Evolutionary conservation across 768 basidiomycete genomes (phyloP), one percentile per base, ranked within the genome.

Genomic region (Termitomyces sp.): DNA sequence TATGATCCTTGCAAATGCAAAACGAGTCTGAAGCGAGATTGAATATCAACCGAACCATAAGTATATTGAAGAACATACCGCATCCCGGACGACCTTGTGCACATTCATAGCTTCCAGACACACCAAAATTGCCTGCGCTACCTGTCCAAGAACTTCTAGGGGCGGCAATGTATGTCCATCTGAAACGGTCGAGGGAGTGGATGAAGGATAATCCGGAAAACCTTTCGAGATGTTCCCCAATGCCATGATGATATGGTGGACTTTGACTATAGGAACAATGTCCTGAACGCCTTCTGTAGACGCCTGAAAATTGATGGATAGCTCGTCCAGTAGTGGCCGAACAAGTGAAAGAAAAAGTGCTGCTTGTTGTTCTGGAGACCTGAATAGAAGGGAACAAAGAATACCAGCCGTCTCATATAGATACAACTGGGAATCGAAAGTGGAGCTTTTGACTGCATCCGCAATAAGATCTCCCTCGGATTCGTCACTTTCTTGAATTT

Each of bases 221-320:
- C 97, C 97, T 74, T 97, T 97, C 37, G 95, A 91, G 57, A 98
- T 84, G 66, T 91, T 93, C 13, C 96, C 96, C 22, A 98, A 78
- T 3, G 96, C 95, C 87, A 96, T 90, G 70, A 98, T 89, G 64
- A 88, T 81, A 74, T 98, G 95, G 66, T 98, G 97, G 8, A 94
- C 84, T 67, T 85, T 86, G 56, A 98, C 78, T 65, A 97, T 85
- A n/a, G 91, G 82, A 46, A 90, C 70, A 6, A 91, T 74, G 63
- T 94, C 90, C 48, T 83, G 79, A 3, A 80, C 71, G 9, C 83
- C 83, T 62, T 85, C 83, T 31, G 77, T 72, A 50, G 78, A 78
- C 49, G 80, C 78, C 65, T 87, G 77, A 27, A 85, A 73, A 64
- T 82, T 84, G 56, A 76, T 69, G 11, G 79, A 82, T 42, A 94